Evolutionary conservation across 805 yeast species (phyloP), one percentile per base, ranked within the genome.

Genomic region (Candida quercuum): DNA sequence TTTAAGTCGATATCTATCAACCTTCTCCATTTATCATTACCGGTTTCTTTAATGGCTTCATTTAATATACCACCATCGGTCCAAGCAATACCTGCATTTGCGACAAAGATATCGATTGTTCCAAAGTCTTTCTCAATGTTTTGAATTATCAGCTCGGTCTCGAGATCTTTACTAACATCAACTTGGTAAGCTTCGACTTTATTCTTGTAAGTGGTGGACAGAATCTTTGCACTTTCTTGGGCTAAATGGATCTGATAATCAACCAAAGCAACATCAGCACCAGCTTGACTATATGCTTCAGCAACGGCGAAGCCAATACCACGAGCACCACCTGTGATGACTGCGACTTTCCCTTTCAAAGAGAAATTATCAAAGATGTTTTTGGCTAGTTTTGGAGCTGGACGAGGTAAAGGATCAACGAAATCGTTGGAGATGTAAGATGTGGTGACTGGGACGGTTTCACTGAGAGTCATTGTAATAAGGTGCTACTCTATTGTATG

Each of bases 1-100:
- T 84, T 80, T 43, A 88, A 66, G 57, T 88, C 93, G 38, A 84
- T 75, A 54, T 78, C 74, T 55, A 86, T 71, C 39, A 87, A 76
- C 47, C 76, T 76, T 57, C 72, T 66, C 89, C 94, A 88, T 51
- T 76, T 78, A 37, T 64, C 69, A 24, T 52, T 50, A 3, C 64
- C 66, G 35, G 23, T 58, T 34, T 36, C 22, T 36, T 30, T 21
- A 13, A 29, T 13, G 9, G 34, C 54, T 37, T 60, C 60, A 41
- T 69, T 74, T 39, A 74, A 57, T 43, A 77, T 57, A 15, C 73
- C 73, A 17, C 89, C 88, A 21, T 73, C 67, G 17, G 76, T 71
- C 94, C 94, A 86, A 13, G 87, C 79, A 33, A 86, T 77, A 29
- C 96, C 96, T 12, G 96, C 96, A 59, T 87, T 87, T 51, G 94